A percentile compares a stretch with the other conserved stretches of the same genome.
These are phyloP conservation scores for Ricinus communis DNA, from an alignment of 345 rosid genomes.

Conservation along the genomic window DNA sequence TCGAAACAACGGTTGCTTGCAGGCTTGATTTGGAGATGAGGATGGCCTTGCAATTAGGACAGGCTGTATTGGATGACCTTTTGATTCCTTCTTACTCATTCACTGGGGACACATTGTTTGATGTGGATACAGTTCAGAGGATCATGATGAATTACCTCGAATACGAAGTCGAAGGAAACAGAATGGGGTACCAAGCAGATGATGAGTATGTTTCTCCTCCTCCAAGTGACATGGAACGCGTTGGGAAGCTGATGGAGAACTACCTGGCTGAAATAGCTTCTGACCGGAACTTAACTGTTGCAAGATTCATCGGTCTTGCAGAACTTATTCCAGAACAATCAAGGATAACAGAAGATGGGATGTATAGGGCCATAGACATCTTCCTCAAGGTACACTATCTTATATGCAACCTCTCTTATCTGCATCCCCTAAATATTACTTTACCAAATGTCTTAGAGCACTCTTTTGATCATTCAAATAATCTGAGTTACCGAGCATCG, in stretches of 20 bases:
- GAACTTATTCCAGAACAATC: conserved; percentile 83
- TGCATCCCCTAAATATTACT: neutral
- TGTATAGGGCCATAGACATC: conserved; percentile 84
- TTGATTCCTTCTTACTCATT: conserved; percentile 78
- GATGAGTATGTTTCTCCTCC: conserved; percentile 48
- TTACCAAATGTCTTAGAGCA: neutral
- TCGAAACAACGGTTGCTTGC: conserved; percentile 92
- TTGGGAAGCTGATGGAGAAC: conserved; percentile 86
- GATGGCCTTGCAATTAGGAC: conserved; percentile 77
- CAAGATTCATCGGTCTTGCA: conserved; percentile 62
- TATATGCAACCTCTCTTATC: neutral
- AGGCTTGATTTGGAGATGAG: conserved; percentile 87
- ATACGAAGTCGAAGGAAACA: conserved; percentile 48
- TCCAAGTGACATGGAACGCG: conserved; percentile 64
- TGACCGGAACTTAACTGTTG: conserved; percentile 59
- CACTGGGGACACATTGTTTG: conserved; percentile 75
- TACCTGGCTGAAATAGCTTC: conserved; percentile 87
- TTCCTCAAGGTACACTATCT: conserved; percentile 71
- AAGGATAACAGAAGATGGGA: conserved; percentile 81
- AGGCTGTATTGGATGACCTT: conserved; percentile 83
- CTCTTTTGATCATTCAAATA: neutral
- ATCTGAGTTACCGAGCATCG: no score
- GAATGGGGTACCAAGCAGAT: conserved; percentile 33
- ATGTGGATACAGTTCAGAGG: conserved; percentile 75
- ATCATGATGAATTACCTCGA: conserved; percentile 74